Evolutionary conservation across 768 basidiomycete genomes (phyloP), one percentile per base, ranked within the genome.

Genomic region (Lyophyllum shimeji): DNA sequence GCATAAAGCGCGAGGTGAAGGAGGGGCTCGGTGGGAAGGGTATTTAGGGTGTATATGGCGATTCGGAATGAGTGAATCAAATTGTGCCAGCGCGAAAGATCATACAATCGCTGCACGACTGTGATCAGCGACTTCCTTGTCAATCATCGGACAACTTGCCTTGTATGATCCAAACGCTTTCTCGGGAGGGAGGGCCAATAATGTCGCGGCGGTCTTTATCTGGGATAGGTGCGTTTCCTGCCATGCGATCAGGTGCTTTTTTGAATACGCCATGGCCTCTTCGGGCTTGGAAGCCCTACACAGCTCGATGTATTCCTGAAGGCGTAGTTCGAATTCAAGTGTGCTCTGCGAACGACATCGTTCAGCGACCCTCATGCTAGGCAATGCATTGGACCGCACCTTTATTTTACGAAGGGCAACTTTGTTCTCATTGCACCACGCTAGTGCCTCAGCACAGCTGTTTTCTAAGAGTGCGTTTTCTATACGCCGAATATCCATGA

Each of bases 401-500:
- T 92, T 95, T 66, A 87, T 84, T 77, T 98, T 98, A 50, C 93
- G 86, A 58, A 99, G 80, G 12, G 92, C 90, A 27, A 86, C 83
- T 69, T 95, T 89, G 72, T 99, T 98, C 78, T 99, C 97, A 59
- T 85, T 94, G 64, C 95, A 98, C 96, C 96, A 99, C 18, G 84
- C 80, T 45, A 99, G 77, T 13, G 96, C 96, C 71, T 97, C 94
- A 6, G 87, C 79, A 61, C 94, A 95, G 59, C 87, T 90, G 58
- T 90, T 85, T 25, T 74, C 74, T 6, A 77, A 69, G 39, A 99
- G 79, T 0, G 93, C 94, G 8, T 79, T 76, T 70, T 97, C 94
- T 61, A 98, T 95, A 55, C 89, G 82, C 33, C 80, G 82, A 49
- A 98, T 91, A 58, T 97, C 94, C 60, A 84, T 85, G 71, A 97